Conservation (phyloP, 169 alveolate species). For the Eimeria praecox region DNA sequence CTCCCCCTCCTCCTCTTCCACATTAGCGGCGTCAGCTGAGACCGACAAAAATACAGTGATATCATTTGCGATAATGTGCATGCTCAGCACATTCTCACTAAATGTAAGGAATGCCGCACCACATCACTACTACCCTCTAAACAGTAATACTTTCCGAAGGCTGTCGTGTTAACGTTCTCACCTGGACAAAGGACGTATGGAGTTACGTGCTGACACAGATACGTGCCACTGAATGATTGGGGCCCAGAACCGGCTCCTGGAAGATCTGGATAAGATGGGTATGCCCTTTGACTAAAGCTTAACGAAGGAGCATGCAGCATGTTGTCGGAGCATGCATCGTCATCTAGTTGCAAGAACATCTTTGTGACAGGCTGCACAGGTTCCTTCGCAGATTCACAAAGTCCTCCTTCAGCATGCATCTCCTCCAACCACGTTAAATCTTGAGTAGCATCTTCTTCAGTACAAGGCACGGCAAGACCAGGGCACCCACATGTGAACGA, state of each 20-base stretch:
- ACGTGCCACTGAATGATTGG: constrained; percentile 47
- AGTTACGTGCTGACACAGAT: constrained; percentile 45
- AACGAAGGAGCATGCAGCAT: neutral
- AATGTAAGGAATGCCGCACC: neutral
- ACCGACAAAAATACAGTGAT: neutral
- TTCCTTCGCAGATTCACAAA: constrained; percentile 14
- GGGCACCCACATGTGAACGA: constrained; percentile 58
- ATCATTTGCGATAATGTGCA: neutral
- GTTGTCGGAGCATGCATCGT: constrained; percentile 1
- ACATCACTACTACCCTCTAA: neutral
- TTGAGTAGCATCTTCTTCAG: constrained; percentile 2
- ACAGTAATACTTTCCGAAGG: neutral
- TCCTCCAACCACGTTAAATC: constrained; percentile 32
- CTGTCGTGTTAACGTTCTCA: neutral
- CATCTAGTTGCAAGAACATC: constrained; percentile 14
- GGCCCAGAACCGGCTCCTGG: constrained; percentile 62
- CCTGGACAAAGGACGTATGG: constrained; percentile 63
- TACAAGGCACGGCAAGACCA: constrained; percentile 32
- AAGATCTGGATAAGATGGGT: constrained; percentile 59
- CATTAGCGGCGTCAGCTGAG: constrained; percentile 25
- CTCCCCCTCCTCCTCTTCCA: neutral
- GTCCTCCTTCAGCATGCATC: constrained; percentile 35
- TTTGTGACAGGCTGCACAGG: constrained; percentile 10
- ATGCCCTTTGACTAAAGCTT: neutral
- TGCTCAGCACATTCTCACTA: neutral